Evolutionary conservation across 805 yeast species (phyloP).

Genomic region (Maudiozyma barnettii): DNA sequence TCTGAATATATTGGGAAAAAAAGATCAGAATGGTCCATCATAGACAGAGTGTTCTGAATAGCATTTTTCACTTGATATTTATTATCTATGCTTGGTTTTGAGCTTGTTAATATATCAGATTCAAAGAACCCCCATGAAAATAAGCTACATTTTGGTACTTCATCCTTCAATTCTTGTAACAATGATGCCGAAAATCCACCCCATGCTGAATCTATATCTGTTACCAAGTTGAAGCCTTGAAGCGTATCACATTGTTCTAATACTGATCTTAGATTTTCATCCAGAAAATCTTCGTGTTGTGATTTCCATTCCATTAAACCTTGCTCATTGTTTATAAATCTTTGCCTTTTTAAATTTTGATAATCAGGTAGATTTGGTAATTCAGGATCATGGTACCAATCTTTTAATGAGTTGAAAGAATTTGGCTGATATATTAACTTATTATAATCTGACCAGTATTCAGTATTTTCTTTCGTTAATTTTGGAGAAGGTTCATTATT

Average conservation of each 20-base stretch:
- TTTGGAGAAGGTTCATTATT: slow-evolving; percentile 28
- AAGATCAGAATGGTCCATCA: slow-evolving; percentile 42
- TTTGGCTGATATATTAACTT: slow-evolving; percentile 57
- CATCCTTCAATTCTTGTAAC: slow-evolving; percentile 55
- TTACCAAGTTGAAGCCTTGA: slow-evolving; percentile 58
- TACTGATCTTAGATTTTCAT: slow-evolving; percentile 46
- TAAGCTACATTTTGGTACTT: slow-evolving; percentile 41
- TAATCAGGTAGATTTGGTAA: slow-evolving; percentile 24
- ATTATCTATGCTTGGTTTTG: slow-evolving; percentile 7
- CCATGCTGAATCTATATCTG: slow-evolving; percentile 78
- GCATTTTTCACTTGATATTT: slow-evolving; percentile 24
- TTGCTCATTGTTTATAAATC: slow-evolving; percentile 38
- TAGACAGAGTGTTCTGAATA: slow-evolving; percentile 39
- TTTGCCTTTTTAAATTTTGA: slow-evolving; percentile 14
- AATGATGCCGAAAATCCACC: slow-evolving; percentile 57
- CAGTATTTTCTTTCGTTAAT: slow-evolving; percentile 36
- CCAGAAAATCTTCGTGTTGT: slow-evolving; percentile 42
- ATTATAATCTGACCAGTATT: slow-evolving; percentile 75
- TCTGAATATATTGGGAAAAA: slow-evolving; percentile 42
- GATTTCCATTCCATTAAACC: slow-evolving; percentile 55
- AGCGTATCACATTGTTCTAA: slow-evolving; percentile 71
- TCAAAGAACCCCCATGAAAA: slow-evolving; percentile 40
- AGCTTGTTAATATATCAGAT: slow-evolving; percentile 15
- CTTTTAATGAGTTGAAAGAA: slow-evolving; percentile 41
- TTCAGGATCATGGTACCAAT: slow-evolving; percentile 43